Conservation (phyloP, 192 early-diverging fungal species). For the Coemansia javaensis region DNA sequence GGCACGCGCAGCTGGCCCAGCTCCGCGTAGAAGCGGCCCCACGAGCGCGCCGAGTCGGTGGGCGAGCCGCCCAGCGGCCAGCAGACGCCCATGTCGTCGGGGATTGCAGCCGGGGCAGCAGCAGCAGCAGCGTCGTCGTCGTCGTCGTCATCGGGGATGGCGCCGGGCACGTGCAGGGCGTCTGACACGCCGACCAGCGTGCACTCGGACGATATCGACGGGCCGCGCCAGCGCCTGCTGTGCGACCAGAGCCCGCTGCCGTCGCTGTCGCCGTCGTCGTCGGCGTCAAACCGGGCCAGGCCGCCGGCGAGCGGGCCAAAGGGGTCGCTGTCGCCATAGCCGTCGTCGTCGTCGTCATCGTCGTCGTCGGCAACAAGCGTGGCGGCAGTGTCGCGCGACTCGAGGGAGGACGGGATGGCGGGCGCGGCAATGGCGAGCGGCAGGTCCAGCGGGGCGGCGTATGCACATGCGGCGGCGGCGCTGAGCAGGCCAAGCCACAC, state of each 20-base stretch:
- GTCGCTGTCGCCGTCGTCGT: neutral
- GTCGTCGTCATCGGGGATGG: neutral
- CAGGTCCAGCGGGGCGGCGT: neutral
- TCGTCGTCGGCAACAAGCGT: conserved; percentile 7
- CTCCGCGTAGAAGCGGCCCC: conserved; percentile 33
- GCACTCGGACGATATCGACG: conserved; percentile 18
- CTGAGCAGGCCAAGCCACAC: conserved; percentile 23
- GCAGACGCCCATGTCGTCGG: conserved; percentile 39
- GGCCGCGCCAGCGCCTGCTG: conserved; percentile 18
- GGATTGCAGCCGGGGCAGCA: neutral
- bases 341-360: neutral
- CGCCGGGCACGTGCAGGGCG: neutral
- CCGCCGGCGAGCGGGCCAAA: too few relatives aligned
- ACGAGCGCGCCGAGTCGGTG: conserved; percentile 4
- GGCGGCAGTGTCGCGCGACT: conserved; percentile 16
- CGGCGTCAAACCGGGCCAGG: too few relatives aligned
- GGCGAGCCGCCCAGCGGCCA: conserved; percentile 31
- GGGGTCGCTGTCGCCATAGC: too few relatives aligned
- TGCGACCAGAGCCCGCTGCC: conserved; percentile 14
- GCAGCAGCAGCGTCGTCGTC: too few relatives aligned
- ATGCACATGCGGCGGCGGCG: conserved; percentile 11
- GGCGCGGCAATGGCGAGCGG: neutral
- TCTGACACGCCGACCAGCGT: conserved; percentile 7
- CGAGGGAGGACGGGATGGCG: conserved; percentile 28
- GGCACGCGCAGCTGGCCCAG: conserved; percentile 40